These are phyloP conservation scores for Plectranthus barbatus DNA, from an alignment of 257 asterid genomes.

Conservation along the genomic window DNA sequence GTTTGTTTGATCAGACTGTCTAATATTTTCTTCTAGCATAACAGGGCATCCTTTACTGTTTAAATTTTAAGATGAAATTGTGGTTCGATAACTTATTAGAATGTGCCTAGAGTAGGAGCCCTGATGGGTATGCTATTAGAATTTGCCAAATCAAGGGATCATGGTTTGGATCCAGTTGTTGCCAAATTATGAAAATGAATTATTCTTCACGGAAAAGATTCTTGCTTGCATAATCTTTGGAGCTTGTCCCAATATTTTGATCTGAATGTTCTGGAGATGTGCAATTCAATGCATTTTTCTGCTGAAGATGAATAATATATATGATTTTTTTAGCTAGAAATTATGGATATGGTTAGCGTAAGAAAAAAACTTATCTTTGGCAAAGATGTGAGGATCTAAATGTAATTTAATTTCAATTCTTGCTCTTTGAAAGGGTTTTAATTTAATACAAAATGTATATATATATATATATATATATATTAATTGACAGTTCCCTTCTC, in stretches of 20 bases:
- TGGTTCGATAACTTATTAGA: background rate
- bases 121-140: background rate
- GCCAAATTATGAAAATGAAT: background rate
- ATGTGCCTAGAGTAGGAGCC: background rate
- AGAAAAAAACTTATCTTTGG: background rate
- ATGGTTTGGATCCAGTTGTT: background rate
- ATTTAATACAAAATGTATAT: background rate
- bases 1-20: background rate
- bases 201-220: background rate
- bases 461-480: background rate
- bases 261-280: background rate
- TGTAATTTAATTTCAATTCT: background rate
- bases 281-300: background rate
- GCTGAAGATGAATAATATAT: background rate
- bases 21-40: background rate
- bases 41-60: background rate
- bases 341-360: no score
- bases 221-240: background rate
- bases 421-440: background rate
- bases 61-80: background rate
- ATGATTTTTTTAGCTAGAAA: no score
- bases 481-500: background rate
- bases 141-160: background rate
- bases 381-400: background rate
- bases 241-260: background rate